Evolutionary conservation across 352 stramenopile species (phyloP).

Genomic region (Discostella stelligera): DNA sequence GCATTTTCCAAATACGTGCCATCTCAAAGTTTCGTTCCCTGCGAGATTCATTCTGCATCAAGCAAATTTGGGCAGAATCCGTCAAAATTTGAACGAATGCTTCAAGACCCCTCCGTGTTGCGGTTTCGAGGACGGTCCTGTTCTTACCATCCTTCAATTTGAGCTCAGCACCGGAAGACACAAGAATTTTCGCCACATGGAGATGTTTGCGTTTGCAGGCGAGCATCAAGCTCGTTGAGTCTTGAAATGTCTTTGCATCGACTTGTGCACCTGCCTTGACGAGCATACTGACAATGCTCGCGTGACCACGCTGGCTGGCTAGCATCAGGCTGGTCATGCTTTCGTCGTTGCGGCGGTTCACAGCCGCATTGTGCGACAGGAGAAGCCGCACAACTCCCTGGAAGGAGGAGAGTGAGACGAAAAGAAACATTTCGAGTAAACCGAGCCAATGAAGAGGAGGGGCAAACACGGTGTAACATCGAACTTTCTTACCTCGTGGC

Average conservation of each 20-base stretch:
- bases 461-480: not conserved
- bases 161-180: slow-evolving; percentile 77
- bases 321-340: slow-evolving; percentile 84
- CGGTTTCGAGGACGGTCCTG: slow-evolving; percentile 73
- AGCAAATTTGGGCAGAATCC: slow-evolving; percentile 27
- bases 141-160: slow-evolving; percentile 69
- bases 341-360: slow-evolving; percentile 81
- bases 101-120: slow-evolving; percentile 25
- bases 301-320: slow-evolving; percentile 77
- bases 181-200: slow-evolving; percentile 72
- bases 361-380: slow-evolving; percentile 58
- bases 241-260: slow-evolving; percentile 74
- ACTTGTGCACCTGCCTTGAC: slow-evolving; percentile 74
- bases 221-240: slow-evolving; percentile 81
- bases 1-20: slow-evolving; percentile 50
- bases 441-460: not conserved
- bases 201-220: slow-evolving; percentile 80
- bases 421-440: not conserved
- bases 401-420: slow-evolving; percentile 2
- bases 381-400: slow-evolving; percentile 53
- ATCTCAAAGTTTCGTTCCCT: slow-evolving; percentile 40
- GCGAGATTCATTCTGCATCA: slow-evolving; percentile 40
- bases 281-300: slow-evolving; percentile 68
- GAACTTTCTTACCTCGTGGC: slow-evolving; percentile 55
- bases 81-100: slow-evolving; percentile 37